Evolutionary conservation across 306 rosid genomes (phyloP), one percentile per base, ranked within the genome.

Genomic region (Sicyos edulis): DNA sequence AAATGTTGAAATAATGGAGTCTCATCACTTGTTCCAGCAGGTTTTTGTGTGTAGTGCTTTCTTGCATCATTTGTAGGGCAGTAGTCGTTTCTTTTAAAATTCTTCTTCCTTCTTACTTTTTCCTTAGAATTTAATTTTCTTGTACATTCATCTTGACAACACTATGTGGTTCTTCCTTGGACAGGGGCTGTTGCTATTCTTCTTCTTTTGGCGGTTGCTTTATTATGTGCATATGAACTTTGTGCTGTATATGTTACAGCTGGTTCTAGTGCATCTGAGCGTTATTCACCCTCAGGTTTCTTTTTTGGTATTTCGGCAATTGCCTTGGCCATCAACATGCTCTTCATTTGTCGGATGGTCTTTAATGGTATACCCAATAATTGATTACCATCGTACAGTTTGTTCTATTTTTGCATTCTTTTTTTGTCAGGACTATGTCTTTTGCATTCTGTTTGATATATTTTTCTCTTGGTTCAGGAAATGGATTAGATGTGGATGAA

Each of bases 281-380:
- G 86, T 58, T 95, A 95, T 84, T 95, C 97, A 16, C 96, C 99
- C 63, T 95, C 99, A 56, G 99, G 99, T 83, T 95, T 95, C 96
- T 95, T 95, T 85, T 95, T 95, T 82, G 99, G 99, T 62, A 97
- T 95, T 76, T 95, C 99, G 62, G 99, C 99, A 81, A 86, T 95
- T 86, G 96, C 99, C 82, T 85, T 95, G 76, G 99, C 99, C 16
- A 91, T 95, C 87, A 95, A 95, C 95, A 95, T 95, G 99, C 91
- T 95, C 80, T 91, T 95, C 79, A 95, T 95, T 73, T 95, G 97
- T 85, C 85, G 99, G 74, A 95, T 95, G 95, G 91, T 95, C 74
- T 95, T 95, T 77, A 89, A 95, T 82, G 99, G 99, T 95, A 91
- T 69, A 78, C 62, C 19, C 73, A 77, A 42, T 78, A 66, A 24